Evolutionary conservation across 1,284 basidiomycete genomes (phyloP).

Genomic region (Sanghuangporus baumii): DNA sequence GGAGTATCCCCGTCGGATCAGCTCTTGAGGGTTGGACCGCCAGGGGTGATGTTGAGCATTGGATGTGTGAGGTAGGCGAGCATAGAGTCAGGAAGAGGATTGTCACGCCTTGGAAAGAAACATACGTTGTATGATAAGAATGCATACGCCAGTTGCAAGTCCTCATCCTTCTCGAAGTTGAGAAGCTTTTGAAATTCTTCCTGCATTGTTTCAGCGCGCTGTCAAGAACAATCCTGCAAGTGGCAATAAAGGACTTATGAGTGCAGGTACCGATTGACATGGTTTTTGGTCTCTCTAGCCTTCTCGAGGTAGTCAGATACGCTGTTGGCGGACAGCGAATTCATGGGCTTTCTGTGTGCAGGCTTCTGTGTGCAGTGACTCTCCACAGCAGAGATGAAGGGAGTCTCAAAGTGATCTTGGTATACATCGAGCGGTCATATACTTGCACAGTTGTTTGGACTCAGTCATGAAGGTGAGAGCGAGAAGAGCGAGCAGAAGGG

Average conservation of each 20-base stretch:
- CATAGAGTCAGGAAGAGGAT: constrained; percentile 38
- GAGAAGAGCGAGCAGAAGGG: too few relatives aligned
- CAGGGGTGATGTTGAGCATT: too few relatives aligned
- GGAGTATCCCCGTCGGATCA: constrained; percentile 69
- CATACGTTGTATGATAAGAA: constrained; percentile 67
- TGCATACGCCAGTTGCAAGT: constrained; percentile 93
- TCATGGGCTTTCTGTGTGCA: constrained; percentile 84
- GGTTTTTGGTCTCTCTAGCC: constrained; percentile 93
- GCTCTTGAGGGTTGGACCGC: too few relatives aligned
- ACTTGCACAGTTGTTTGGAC: constrained; percentile 39
- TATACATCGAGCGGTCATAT: constrained; percentile 96
- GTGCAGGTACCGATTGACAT: constrained; percentile 93
- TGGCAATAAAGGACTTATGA: constrained; percentile 81
- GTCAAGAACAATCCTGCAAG: constrained; percentile 91
- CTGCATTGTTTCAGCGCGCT: constrained; percentile 86
- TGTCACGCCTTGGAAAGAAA: constrained; percentile 49
- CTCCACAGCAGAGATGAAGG: constrained; percentile 88
- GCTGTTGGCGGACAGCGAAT: constrained; percentile 85
- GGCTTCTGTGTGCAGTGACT: constrained; percentile 92
- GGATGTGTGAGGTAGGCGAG: constrained; percentile 60
- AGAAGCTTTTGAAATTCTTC: constrained; percentile 92
- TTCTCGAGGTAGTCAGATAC: constrained; percentile 97
- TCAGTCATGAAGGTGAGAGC: too few relatives aligned
- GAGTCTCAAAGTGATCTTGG: constrained; percentile 84
- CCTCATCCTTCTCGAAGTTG: constrained; percentile 91